Base-by-base conservation (phyloP, 768 basidiomycete species). In the Crucibulum laeve region DNA sequence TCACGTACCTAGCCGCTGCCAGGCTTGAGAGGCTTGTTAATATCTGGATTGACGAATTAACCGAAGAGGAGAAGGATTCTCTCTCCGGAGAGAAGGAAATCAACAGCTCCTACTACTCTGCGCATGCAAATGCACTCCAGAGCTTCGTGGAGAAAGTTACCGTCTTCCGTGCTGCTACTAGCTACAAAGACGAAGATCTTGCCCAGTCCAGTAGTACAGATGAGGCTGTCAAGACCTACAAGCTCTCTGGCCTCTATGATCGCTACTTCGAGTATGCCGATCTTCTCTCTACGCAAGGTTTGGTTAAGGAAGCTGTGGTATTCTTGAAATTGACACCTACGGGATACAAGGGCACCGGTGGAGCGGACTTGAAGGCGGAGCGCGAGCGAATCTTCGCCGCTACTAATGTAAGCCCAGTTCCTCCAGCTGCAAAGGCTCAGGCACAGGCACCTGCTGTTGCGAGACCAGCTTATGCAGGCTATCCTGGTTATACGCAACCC, bases 111-210 rank as follows among this genome's bases (percentile, higher is more conserved):
- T 71, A 71, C 4, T 93, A 91, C 56, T 82, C 88, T 1, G 82
- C 84, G 0, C 89, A 91, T 49, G 90, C 87, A 0, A 77, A 82
- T 21, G 91, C 93, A 2, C 66, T 99, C 32, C 95, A 97, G 59
- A 84, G 86, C 0, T 94, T 98, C 65, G 77, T 98, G 53, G 96
- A 98, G 67, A 98, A 98, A 65, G 93, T 97, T 18, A 84, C 93
- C 1, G 82, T 96, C 32, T 98, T 99, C 79, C 82, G 91, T 39
- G 73, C 79, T 38, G 96, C 95, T 0, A 87, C 89, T 38, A 71
- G 75, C 11, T 94, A 91, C 58, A 69, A 77, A 49, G 91, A 93
- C 54, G 62, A 65, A 13, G 93, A 94, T 48, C 71, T 97, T 26
- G 57, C 62, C 1, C 56, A 62, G 38, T 53, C 61, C 1, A 47